Evolutionary conservation across 352 stramenopile genomes (phyloP).

Genomic region (Globisporangium ultimum): DNA sequence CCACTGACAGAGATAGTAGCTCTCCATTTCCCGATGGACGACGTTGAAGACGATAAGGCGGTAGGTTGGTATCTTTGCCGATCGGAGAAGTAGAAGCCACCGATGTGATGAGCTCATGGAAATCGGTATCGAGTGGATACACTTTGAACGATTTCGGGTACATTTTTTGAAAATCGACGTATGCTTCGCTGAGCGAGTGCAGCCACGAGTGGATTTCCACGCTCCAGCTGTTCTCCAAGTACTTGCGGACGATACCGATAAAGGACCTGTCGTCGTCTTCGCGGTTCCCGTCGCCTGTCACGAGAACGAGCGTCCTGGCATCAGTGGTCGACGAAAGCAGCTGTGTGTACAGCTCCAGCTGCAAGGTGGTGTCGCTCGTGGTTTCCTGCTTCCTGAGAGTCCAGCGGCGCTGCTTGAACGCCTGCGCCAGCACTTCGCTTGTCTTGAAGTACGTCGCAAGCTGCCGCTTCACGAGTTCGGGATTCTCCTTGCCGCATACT

Average conservation of each 20-base stretch:
- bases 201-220: slow-evolving; percentile 43
- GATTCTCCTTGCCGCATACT: slow-evolving; percentile 11
- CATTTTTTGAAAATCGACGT: slow-evolving; percentile 27
- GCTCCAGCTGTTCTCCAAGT: slow-evolving; percentile 31
- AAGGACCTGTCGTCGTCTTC: slow-evolving; percentile 30
- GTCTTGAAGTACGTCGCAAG: slow-evolving; percentile 33
- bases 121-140: slow-evolving; percentile 27
- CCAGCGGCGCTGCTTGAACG: slow-evolving; percentile 22
- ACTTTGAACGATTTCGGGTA: slow-evolving; percentile 20
- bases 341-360: slow-evolving; percentile 28
- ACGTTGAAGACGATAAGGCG: too few relatives aligned
- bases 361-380: slow-evolving; percentile 27
- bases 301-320: slow-evolving; percentile 36
- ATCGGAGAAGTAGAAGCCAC: too few relatives aligned
- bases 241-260: slow-evolving; percentile 25
- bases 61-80: too few relatives aligned
- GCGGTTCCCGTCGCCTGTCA: slow-evolving; percentile 34
- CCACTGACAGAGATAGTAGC: too few relatives aligned
- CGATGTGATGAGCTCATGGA: slow-evolving; percentile 14
- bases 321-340: slow-evolving; percentile 19
- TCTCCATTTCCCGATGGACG: too few relatives aligned
- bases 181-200: slow-evolving; percentile 24
- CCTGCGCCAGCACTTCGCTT: slow-evolving; percentile 17
- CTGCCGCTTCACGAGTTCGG: slow-evolving; percentile 11
- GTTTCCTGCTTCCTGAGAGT: slow-evolving; percentile 25